Evolutionary conservation across 768 basidiomycete species (phyloP).

Genomic region (Pholiota microspora): DNA sequence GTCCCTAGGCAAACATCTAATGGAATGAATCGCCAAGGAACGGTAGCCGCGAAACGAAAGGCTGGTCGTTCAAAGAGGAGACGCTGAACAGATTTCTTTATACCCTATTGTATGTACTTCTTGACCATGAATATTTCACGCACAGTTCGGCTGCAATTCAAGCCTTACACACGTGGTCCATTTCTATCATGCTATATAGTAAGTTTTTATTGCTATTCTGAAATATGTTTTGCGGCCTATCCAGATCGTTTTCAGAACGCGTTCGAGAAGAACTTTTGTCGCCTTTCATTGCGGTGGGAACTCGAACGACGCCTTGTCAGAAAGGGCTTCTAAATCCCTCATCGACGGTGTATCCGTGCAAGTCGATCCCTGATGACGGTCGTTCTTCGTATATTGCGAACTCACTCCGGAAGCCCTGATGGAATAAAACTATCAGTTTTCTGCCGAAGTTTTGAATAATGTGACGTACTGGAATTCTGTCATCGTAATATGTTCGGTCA

Average conservation of each 20-base stretch:
- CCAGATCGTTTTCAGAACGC: neutral
- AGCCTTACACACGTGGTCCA: neutral
- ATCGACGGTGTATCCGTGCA: conserved; percentile 27
- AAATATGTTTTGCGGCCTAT: neutral
- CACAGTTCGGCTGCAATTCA: neutral
- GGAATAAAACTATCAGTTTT: neutral
- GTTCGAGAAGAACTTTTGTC: neutral
- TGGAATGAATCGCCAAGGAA: conserved; percentile 70
- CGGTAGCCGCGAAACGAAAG: conserved; percentile 56
- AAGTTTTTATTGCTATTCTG: neutral
- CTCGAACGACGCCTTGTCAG: conserved; percentile 27
- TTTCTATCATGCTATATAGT: neutral
- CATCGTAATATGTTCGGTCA: conserved; percentile 61
- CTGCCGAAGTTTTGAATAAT: neutral
- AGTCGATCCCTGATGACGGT: conserved; percentile 19
- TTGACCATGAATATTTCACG: conserved; percentile 8
- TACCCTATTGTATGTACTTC: conserved; percentile 17
- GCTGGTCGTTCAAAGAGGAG: conserved; percentile 71
- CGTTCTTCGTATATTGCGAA: conserved; percentile 24
- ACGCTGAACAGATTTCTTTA: conserved; percentile 40
- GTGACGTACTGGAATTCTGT: conserved; percentile 48
- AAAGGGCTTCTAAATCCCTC: conserved; percentile 25
- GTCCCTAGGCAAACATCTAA: conserved; percentile 44
- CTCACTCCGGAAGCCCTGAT: conserved; percentile 16
- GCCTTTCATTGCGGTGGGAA: conserved; percentile 10